These are phyloP conservation scores for Claviceps pazoutovae DNA, from an alignment of 2,329 filamentous ascomycete species.

Conservation along the genomic window DNA sequence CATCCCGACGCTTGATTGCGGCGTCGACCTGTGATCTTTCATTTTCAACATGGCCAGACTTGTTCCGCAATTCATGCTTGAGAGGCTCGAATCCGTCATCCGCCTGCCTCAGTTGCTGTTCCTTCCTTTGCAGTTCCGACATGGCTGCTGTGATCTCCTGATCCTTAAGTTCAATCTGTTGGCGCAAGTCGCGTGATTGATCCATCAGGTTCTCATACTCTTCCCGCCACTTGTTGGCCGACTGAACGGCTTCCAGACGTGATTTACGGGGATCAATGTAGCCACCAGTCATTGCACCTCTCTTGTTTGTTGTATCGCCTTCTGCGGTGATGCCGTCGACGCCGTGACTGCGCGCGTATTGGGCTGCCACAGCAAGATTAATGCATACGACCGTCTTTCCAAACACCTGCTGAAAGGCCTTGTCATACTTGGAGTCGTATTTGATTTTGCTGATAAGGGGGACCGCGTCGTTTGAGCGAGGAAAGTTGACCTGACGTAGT, in stretches of 20 bases:
- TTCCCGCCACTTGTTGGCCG: conserved; percentile 59
- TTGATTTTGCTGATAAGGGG: conserved; percentile 74
- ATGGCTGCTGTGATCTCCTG: conserved; percentile 83
- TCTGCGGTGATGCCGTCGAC: conserved; percentile 90
- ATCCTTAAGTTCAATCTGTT: conserved; percentile 62
- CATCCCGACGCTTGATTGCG: conserved; percentile 49
- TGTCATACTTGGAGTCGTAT: conserved; percentile 64
- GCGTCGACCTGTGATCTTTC: conserved; percentile 60
- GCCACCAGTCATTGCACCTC: conserved; percentile 88
- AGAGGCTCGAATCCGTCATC: conserved; percentile 74
- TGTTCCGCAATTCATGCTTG: conserved; percentile 60
- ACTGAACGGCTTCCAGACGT: conserved; percentile 69
- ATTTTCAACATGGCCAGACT: conserved; percentile 60
- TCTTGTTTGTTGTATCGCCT: conserved; percentile 87
- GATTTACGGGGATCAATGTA: conserved; percentile 80
- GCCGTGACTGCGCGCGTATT: conserved; percentile 84
- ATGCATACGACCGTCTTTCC: conserved; percentile 91
- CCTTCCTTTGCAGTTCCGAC: conserved; percentile 68
- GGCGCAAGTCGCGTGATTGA: conserved; percentile 51
- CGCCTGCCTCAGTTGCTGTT: conserved; percentile 62
- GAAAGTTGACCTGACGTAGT: conserved; percentile 58
- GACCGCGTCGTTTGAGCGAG: conserved; percentile 74
- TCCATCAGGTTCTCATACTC: conserved; percentile 55
- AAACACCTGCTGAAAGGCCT: conserved; percentile 88
- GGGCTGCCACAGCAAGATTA: conserved; percentile 70